phyloP scores from a whole-genome alignment of 2,329 filamentous ascomycete genomes.

The Trichoderma sp. region DNA sequence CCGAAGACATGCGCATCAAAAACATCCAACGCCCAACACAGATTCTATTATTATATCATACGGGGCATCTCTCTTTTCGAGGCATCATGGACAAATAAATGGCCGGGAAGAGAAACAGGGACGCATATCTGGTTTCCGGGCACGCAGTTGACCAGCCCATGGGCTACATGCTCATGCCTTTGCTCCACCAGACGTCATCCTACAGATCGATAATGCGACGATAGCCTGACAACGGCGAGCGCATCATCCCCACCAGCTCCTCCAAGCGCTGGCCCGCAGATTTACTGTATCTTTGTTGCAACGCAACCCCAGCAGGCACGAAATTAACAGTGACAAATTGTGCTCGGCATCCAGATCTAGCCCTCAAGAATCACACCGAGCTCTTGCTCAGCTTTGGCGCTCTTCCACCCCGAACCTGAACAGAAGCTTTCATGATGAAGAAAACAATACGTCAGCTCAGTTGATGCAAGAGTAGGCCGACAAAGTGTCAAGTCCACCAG shows the following conservation, averaged over 20 bases:
- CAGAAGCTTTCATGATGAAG: neutral
- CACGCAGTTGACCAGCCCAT: neutral
- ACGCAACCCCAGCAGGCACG: slow-evolving; percentile 11
- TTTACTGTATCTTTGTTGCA: neutral
- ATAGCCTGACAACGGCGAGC: slow-evolving; percentile 1
- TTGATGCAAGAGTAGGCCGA: neutral
- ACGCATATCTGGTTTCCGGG: neutral
- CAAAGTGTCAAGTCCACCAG: neutral
- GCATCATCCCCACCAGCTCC: slow-evolving; percentile 10
- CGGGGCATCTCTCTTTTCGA: neutral
- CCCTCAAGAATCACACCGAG: neutral
- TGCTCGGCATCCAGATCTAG: slow-evolving; percentile 9
- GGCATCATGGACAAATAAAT: neutral
- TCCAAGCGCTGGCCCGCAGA: neutral
- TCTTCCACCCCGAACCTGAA: neutral
- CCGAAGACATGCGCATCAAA: neutral
- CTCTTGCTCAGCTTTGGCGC: neutral
- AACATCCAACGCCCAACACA: neutral
- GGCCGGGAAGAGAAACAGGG: neutral
- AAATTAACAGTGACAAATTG: slow-evolving; percentile 9
- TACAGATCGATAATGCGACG: slow-evolving; percentile 21
- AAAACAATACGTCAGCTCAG: neutral
- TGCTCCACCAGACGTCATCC: slow-evolving; percentile 22
- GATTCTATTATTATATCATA: neutral
- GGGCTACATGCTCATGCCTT: neutral